Conservation (phyloP, 2,329 filamentous ascomycete genomes). For the Teratosphaeria gauchensis region DNA sequence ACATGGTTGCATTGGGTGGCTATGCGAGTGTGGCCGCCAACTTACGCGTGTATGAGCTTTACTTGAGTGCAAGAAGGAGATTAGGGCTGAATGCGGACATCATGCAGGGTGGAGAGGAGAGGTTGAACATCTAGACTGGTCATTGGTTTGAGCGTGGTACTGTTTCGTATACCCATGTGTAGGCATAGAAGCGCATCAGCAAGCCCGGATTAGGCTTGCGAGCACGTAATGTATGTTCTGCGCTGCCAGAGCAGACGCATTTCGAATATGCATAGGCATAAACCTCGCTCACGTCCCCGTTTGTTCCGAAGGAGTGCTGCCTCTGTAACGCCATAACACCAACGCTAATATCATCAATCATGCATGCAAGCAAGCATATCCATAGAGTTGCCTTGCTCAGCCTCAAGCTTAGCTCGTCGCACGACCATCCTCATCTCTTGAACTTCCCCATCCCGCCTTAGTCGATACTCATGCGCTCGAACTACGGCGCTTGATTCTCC, state of each 20-base stretch:
- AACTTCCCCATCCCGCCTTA: background rate
- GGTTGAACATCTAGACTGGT: background rate
- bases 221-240: background rate
- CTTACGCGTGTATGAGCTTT: conserved; percentile 49
- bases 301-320: background rate
- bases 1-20: conserved; percentile 43
- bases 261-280: background rate
- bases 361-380: conserved; percentile 1
- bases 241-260: background rate
- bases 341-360: conserved; percentile 2
- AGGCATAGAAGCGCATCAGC: background rate
- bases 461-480: background rate
- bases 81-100: conserved; percentile 31
- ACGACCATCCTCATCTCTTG: background rate
- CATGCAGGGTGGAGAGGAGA: background rate
- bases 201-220: background rate
- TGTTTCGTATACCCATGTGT: background rate
- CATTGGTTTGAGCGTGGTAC: background rate
- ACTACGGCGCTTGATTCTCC: conserved; percentile 66
- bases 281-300: background rate
- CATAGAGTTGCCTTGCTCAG: background rate
- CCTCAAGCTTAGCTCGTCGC: background rate
- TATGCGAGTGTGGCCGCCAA: conserved; percentile 50
- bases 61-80: conserved; percentile 42
- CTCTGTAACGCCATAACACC: background rate